A percentile compares a stretch with the other conserved stretches of the same genome.
Conservation (phyloP, 495 filamentous ascomycete genomes). For the Xylaria palmicola region DNA sequence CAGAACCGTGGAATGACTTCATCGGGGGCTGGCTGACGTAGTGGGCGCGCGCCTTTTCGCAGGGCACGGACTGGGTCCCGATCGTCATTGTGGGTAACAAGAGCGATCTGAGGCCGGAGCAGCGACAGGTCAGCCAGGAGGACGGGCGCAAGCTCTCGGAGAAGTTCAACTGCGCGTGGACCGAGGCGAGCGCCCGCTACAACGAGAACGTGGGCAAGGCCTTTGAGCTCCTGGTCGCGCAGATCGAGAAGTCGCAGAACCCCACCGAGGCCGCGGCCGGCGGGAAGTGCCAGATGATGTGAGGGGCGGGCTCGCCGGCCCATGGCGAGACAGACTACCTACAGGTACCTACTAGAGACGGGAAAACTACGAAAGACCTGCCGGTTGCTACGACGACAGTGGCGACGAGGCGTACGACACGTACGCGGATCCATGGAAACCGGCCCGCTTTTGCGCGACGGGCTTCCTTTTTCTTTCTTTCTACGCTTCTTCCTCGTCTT, state of each 20-base stretch:
- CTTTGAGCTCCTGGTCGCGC: conserved; percentile 90
- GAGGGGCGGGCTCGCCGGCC: too few species aligned
- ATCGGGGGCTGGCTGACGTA: conserved; percentile 1
- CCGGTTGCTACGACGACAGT: too few species aligned
- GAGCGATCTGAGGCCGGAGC: conserved; percentile 86
- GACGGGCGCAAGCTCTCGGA: conserved; percentile 78
- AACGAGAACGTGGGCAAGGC: conserved; percentile 90
- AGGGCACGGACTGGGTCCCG: conserved; percentile 92
- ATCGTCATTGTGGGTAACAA: conserved; percentile 97
- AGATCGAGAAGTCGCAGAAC: conserved; percentile 94
- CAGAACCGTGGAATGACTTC: conserved; percentile 8
- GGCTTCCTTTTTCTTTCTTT: neutral
- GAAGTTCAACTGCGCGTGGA: conserved; percentile 88
- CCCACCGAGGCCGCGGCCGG: conserved; percentile 76
- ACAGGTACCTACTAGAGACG: neutral
- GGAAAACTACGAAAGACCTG: too few species aligned
- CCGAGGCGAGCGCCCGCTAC: conserved; percentile 89
- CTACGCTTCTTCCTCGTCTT: too few species aligned
- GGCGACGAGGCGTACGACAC: too few species aligned
- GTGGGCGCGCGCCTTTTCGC: neutral
- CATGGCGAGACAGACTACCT: too few species aligned
- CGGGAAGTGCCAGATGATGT: conserved; percentile 86
- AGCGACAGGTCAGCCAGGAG: conserved; percentile 84
- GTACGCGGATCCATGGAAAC: neutral
- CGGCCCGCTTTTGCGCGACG: neutral